Percentiles rank a stretch among this genome's conserved stretches.
Conservation (phyloP, 768 basidiomycete genomes). For the Mrakia blollopis region DNA sequence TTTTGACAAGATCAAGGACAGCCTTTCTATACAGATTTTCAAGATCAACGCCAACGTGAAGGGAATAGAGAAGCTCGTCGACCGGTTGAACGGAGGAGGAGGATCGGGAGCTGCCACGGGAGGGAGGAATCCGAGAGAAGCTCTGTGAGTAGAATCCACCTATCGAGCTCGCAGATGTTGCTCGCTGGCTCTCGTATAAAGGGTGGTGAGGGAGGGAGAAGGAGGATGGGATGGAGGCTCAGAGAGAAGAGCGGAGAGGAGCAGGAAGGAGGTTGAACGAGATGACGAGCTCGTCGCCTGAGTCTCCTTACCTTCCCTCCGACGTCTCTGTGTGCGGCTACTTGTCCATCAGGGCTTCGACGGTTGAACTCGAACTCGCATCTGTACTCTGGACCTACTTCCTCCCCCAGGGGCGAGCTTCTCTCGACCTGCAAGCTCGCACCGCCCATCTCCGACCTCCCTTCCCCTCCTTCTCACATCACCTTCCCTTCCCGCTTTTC, state of each 20-base stretch:
- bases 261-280: no score
- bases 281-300: no score
- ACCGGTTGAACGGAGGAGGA: slow-evolving; percentile 68
- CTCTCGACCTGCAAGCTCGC: neutral
- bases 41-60: slow-evolving; percentile 98
- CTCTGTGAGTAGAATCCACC: neutral
- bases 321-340: no score
- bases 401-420: no score
- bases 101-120: slow-evolving; percentile 35
- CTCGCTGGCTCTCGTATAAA: no score
- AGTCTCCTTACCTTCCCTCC: no score
- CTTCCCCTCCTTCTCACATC: neutral
- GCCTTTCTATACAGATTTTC: slow-evolving; percentile 73
- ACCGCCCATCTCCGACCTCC: slow-evolving; percentile 5
- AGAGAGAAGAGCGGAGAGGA: no score
- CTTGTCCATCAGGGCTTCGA: no score
- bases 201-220: neutral
- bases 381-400: no score
- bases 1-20: slow-evolving; percentile 60
- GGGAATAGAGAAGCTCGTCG: slow-evolving; percentile 91
- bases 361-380: no score
- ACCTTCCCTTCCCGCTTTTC: neutral
- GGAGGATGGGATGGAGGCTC: no score
- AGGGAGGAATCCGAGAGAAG: slow-evolving; percentile 14
- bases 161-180: no score